These are phyloP conservation scores for Cladosporium sp. DNA, from an alignment of 2,329 filamentous ascomycete species.

Conservation along the genomic window DNA sequence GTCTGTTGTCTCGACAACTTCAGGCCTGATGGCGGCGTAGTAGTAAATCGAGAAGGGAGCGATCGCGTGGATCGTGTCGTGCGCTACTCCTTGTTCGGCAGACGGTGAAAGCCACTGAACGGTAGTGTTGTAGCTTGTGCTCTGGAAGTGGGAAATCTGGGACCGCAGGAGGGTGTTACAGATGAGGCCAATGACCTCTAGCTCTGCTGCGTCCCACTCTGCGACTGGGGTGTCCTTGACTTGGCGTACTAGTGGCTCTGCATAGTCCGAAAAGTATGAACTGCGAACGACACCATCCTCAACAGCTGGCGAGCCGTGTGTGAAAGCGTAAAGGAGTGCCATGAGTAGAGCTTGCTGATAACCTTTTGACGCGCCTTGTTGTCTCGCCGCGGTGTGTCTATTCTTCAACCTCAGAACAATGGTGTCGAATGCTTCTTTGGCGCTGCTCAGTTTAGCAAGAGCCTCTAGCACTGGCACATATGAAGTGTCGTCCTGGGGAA, in stretches of 20 bases:
- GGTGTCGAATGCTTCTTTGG: slow-evolving; percentile 64
- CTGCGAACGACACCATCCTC: slow-evolving; percentile 41
- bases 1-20: slow-evolving; percentile 32
- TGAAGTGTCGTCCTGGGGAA: slow-evolving; percentile 42
- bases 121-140: slow-evolving; percentile 33
- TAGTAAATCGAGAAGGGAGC: slow-evolving; percentile 35
- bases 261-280: slow-evolving; percentile 50
- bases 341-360: slow-evolving; percentile 63
- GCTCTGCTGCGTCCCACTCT: slow-evolving; percentile 50
- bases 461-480: slow-evolving; percentile 62
- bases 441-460: slow-evolving; percentile 63
- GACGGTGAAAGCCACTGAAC: slow-evolving; percentile 33
- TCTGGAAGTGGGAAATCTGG: slow-evolving; percentile 50
- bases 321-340: slow-evolving; percentile 63
- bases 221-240: slow-evolving; percentile 37
- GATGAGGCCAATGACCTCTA: slow-evolving; percentile 62
- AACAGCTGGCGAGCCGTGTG: slow-evolving; percentile 51
- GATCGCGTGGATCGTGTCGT: slow-evolving; percentile 17
- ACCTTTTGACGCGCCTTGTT: slow-evolving; percentile 50
- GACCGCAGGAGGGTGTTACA: slow-evolving; percentile 60
- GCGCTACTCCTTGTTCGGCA: slow-evolving; percentile 7
- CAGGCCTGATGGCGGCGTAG: slow-evolving; percentile 34
- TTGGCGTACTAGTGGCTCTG: slow-evolving; percentile 44
- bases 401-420: slow-evolving; percentile 63
- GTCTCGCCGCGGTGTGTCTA: slow-evolving; percentile 59